Conservation (phyloP, 192 early-diverging fungal genomes). For the Nowakowskiella sp. region DNA sequence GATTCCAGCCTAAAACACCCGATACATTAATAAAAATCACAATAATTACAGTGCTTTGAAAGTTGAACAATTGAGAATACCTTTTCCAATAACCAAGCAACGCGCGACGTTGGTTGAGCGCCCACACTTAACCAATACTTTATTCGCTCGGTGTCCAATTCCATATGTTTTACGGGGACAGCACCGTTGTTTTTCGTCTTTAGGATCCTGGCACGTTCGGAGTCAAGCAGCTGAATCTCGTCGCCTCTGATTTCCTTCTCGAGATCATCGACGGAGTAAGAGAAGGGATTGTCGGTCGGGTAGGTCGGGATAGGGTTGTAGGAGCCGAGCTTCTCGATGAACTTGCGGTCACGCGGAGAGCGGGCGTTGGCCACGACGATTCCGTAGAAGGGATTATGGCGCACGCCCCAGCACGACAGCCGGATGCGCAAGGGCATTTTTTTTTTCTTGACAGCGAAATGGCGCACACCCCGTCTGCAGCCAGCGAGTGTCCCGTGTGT, state of each 20-base stretch:
- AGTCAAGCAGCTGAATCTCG: too few relatives aligned
- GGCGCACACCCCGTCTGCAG: too few relatives aligned
- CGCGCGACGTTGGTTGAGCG: conserved; percentile 88
- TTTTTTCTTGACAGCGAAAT: too few relatives aligned
- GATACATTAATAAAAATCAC: background rate
- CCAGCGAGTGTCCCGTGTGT: conserved; percentile 29
- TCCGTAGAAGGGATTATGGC: conserved; percentile 86
- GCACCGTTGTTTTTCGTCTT: too few relatives aligned
- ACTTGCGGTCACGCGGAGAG: conserved; percentile 74
- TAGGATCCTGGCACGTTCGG: too few relatives aligned
- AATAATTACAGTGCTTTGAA: background rate
- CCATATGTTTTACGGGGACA: conserved; percentile 65
- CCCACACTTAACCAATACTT: conserved; percentile 97
- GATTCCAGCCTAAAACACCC: conserved; percentile 38
- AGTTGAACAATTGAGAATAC: conserved; percentile 25
- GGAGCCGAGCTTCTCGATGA: conserved; percentile 84
- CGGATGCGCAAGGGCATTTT: too few relatives aligned
- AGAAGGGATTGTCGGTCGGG: background rate
- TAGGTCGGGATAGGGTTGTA: conserved; percentile 74
- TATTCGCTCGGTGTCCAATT: conserved; percentile 76
- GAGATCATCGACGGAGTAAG: conserved; percentile 4
- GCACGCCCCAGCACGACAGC: conserved; percentile 82
- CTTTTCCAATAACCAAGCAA: conserved; percentile 81
- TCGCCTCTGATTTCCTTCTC: background rate
- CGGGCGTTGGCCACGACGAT: conserved; percentile 84